phyloP scores from a whole-genome alignment of 352 stramenopile genomes.

The Phytophthora sansomeana region DNA sequence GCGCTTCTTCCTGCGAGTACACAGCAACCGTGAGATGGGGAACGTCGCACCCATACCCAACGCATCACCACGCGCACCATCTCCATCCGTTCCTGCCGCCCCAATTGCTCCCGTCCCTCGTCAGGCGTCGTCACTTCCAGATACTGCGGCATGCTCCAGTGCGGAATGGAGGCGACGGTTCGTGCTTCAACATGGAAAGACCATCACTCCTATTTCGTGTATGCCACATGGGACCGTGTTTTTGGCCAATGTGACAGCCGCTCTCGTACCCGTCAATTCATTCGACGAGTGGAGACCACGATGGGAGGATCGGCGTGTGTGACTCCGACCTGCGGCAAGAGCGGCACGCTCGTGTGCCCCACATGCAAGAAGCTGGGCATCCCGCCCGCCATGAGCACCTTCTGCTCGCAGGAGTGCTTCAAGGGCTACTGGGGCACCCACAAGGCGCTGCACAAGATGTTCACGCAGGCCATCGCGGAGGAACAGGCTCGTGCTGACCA shows the following conservation, averaged over 20 bases:
- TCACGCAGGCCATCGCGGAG: constrained; percentile 66
- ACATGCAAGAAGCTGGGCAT: constrained; percentile 93
- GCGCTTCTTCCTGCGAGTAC: neutral
- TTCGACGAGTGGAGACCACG: constrained; percentile 32
- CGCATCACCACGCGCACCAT: constrained; percentile 1
- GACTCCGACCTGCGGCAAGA: constrained; percentile 81
- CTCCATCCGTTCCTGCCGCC: neutral
- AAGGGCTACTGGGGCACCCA: constrained; percentile 95
- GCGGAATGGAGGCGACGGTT: constrained; percentile 10
- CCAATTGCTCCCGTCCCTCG: neutral
- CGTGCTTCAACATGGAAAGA: constrained; percentile 20
- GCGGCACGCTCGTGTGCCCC: constrained; percentile 88
- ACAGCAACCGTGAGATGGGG: constrained; percentile 4
- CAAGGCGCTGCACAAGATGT: constrained; percentile 97
- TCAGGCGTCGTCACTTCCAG: constrained; percentile 36
- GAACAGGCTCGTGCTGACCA: constrained; percentile 30
- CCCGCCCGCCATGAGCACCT: constrained; percentile 85
- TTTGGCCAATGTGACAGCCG: constrained; percentile 12
- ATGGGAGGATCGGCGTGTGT: constrained; percentile 58
- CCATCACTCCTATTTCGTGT: constrained; percentile 28
- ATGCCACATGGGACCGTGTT: constrained; percentile 4
- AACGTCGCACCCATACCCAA: neutral
- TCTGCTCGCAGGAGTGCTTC: constrained; percentile 97
- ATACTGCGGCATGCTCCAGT: constrained; percentile 39
- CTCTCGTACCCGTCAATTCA: constrained; percentile 12